phyloP scores from a whole-genome alignment of 805 yeast genomes.

The Hanseniaspora vineae region DNA sequence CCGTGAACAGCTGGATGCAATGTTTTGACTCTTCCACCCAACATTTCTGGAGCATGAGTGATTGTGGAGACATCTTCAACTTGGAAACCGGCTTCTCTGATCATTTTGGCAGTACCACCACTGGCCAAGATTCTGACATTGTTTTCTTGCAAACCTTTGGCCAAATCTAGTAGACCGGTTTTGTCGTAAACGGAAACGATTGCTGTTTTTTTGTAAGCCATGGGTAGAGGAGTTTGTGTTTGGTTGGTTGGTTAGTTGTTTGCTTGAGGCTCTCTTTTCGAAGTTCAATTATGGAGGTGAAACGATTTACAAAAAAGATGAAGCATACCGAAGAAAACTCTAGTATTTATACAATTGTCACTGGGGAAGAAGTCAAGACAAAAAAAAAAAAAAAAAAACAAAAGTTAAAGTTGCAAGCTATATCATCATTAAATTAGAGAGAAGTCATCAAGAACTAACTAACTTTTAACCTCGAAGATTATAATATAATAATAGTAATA shows the following conservation, averaged over 20 bases:
- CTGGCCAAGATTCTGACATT: constrained; percentile 89
- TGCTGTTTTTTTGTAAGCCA: constrained; percentile 61
- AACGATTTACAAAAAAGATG: too few relatives aligned
- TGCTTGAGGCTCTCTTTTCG: too few relatives aligned
- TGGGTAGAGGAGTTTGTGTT: constrained; percentile 7
- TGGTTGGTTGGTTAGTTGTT: neutral
- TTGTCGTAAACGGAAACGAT: constrained; percentile 95
- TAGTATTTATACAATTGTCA: too few relatives aligned
- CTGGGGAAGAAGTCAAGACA: too few relatives aligned
- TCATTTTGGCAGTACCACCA: constrained; percentile 91
- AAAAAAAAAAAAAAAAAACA: too few relatives aligned
- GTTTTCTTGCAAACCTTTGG: constrained; percentile 84
- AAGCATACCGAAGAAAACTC: too few relatives aligned
- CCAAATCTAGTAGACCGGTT: constrained; percentile 90
- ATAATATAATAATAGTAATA: too few relatives aligned
- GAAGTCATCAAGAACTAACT: too few relatives aligned
- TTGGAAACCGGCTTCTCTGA: constrained; percentile 95
- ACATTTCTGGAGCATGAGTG: constrained; percentile 98
- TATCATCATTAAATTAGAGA: too few relatives aligned
- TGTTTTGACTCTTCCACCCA: constrained; percentile 97
- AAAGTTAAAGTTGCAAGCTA: too few relatives aligned
- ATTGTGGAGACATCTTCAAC: constrained; percentile 91
- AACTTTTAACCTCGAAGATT: too few relatives aligned
- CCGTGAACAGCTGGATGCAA: constrained; percentile 98
- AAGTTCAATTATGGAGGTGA: too few relatives aligned